Percentiles rank a stretch among this genome's conserved stretches.
Conservation (phyloP, 371 early-diverging fungal species). For the Actinomucor elegans region DNA sequence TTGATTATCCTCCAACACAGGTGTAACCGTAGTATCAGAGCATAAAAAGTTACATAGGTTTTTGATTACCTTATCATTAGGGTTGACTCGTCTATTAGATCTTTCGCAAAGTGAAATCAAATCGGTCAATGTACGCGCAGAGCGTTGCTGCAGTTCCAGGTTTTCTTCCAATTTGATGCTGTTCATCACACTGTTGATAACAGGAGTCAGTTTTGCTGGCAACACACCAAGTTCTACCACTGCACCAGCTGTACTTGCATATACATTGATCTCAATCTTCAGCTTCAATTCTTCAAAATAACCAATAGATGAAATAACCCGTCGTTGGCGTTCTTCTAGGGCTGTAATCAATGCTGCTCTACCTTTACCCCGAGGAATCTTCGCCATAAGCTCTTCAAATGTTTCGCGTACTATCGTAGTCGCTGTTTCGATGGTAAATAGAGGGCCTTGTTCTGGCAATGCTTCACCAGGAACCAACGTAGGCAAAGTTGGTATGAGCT, state of each 20-base stretch:
- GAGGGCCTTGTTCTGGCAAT: conserved; percentile 38
- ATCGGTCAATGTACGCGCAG: conserved; percentile 58
- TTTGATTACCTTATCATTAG: conserved; percentile 85
- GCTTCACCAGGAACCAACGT: conserved; percentile 51
- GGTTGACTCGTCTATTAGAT: conserved; percentile 42
- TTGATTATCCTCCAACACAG: conserved; percentile 62
- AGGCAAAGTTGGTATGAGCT: conserved; percentile 61
- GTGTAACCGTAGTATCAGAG: conserved; percentile 74
- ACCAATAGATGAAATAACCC: conserved; percentile 65
- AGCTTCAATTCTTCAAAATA: conserved; percentile 66
- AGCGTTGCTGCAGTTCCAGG: conserved; percentile 64
- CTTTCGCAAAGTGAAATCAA: conserved; percentile 58
- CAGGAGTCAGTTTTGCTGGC: conserved; percentile 82
- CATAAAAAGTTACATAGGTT: conserved; percentile 88
- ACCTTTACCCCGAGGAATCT: conserved; percentile 43
- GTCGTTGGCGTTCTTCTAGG: conserved; percentile 62
- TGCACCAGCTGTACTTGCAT: conserved; percentile 82
- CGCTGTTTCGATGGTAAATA: conserved; percentile 69
- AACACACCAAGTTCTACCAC: conserved; percentile 76
- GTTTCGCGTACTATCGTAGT: conserved; percentile 51
- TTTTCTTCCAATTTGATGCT: conserved; percentile 83
- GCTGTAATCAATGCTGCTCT: conserved; percentile 34
- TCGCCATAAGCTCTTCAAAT: conserved; percentile 46
- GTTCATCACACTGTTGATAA: conserved; percentile 88
- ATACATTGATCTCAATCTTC: conserved; percentile 69